Evolutionary conservation across 768 basidiomycete species (phyloP).

Genomic region (Serendipita sp.): DNA sequence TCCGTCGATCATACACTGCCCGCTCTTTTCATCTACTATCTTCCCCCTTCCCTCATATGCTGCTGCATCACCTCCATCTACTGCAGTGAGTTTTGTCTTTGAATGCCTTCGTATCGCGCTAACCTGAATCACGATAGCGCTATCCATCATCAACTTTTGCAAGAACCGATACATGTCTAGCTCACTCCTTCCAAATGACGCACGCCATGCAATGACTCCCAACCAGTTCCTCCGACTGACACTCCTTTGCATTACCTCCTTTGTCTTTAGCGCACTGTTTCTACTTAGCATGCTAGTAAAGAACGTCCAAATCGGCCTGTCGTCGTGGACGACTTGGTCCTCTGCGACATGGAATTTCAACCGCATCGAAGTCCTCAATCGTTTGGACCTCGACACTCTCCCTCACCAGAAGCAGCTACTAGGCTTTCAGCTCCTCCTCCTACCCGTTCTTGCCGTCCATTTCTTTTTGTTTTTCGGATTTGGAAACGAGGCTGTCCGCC

Average conservation of each 20-base stretch:
- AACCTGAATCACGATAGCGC: background rate
- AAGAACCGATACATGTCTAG: background rate
- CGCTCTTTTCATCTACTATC: background rate
- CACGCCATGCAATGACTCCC: background rate
- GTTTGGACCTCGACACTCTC: background rate
- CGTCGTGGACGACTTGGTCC: background rate
- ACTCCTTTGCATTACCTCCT: background rate
- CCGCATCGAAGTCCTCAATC: background rate
- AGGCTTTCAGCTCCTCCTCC: background rate
- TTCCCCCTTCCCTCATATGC: background rate
- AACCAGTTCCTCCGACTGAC: background rate
- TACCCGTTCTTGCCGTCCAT: background rate
- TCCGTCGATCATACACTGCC: background rate
- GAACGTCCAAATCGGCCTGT: background rate
- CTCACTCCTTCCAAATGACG: background rate
- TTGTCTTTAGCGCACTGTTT: background rate
- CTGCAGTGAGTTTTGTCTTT: background rate
- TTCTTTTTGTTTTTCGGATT: conserved; percentile 3
- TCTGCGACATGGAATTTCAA: background rate
- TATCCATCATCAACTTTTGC: background rate
- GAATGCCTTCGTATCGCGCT: background rate
- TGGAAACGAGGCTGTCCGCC: background rate
- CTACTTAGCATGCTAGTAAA: conserved; percentile 1
- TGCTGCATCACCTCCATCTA: conserved; percentile 4
- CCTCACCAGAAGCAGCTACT: background rate